These are phyloP conservation scores for Juncus inflexus DNA, from an alignment of 176 grass and related monocot genomes.

Conservation along the genomic window DNA sequence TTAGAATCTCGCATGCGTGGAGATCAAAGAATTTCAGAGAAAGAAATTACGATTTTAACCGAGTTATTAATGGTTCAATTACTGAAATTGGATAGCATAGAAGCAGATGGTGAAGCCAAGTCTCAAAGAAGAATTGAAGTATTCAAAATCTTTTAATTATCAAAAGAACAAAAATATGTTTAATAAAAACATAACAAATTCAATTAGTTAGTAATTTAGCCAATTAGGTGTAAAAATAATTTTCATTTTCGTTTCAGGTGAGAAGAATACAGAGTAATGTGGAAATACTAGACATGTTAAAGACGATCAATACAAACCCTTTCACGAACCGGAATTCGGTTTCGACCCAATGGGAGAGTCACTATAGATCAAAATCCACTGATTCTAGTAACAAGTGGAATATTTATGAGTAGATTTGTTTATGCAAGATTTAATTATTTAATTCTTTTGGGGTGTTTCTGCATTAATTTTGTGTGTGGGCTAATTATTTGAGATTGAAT, in stretches of 20 bases:
- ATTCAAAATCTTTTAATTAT: neutral
- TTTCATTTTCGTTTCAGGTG: neutral
- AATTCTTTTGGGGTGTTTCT: neutral
- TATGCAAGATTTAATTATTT: slow-evolving; percentile 4
- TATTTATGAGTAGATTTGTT: neutral
- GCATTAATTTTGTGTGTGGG: neutral
- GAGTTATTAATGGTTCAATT: slow-evolving; percentile 92
- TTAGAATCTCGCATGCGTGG: slow-evolving; percentile 54
- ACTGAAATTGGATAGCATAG: slow-evolving; percentile 76
- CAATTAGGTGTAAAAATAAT: slow-evolving; percentile 3
- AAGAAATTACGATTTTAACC: slow-evolving; percentile 68
- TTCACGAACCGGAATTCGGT: slow-evolving; percentile 12
- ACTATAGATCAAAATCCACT: neutral
- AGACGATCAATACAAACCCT: slow-evolving; percentile 25
- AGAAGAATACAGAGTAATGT: slow-evolving; percentile 24
- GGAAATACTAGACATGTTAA: slow-evolving; percentile 25
- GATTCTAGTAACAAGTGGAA: slow-evolving; percentile 9
- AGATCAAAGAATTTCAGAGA: slow-evolving; percentile 63
- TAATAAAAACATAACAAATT: neutral
- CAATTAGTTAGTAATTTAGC: neutral
- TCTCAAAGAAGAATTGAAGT: slow-evolving; percentile 82
- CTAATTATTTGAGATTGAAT: neutral
- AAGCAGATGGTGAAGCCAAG: slow-evolving; percentile 88
- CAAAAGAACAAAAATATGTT: neutral
- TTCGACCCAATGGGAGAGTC: neutral